Percentiles rank a stretch among this genome's conserved stretches.
These are phyloP conservation scores for Apiotrichum laibachii DNA, from an alignment of 1,284 basidiomycete species.

Conservation along the genomic window DNA sequence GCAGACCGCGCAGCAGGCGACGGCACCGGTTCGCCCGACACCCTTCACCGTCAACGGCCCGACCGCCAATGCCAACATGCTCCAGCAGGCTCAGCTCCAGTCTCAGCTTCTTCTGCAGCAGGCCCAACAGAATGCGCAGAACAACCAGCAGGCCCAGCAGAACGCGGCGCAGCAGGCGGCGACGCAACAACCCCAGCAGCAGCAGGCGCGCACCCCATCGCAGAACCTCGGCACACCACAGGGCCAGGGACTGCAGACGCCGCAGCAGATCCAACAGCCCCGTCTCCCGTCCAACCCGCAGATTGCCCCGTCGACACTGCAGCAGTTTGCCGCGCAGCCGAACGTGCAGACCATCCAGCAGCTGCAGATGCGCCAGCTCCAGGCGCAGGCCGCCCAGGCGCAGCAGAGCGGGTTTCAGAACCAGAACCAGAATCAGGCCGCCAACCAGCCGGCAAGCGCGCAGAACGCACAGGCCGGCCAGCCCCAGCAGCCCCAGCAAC, in stretches of 20 bases:
- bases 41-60: constrained; percentile 4
- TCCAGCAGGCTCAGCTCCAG: constrained; percentile 11
- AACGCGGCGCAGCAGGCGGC: background rate
- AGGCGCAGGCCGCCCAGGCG: constrained; percentile 9
- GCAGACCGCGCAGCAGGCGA: background rate
- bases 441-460: too few species aligned
- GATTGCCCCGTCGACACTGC: constrained; percentile 13
- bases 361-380: constrained; percentile 22
- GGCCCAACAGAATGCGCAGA: constrained; percentile 3
- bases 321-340: constrained; percentile 24
- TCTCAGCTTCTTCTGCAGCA: background rate
- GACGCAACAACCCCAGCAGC: background rate
- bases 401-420: background rate
- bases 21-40: background rate
- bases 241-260: constrained; percentile 3
- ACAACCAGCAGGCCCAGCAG: constrained; percentile 5
- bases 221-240: constrained; percentile 10
- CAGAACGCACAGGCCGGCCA: background rate
- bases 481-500: constrained; percentile 4
- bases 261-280: constrained; percentile 1
- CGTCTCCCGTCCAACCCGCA: constrained; percentile 14
- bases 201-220: constrained; percentile 8
- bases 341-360: constrained; percentile 23
- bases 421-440: background rate
- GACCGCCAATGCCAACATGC: background rate